These are phyloP conservation scores for Tylopilus sp. DNA, from an alignment of 1,284 basidiomycete genomes.

Conservation along the genomic window DNA sequence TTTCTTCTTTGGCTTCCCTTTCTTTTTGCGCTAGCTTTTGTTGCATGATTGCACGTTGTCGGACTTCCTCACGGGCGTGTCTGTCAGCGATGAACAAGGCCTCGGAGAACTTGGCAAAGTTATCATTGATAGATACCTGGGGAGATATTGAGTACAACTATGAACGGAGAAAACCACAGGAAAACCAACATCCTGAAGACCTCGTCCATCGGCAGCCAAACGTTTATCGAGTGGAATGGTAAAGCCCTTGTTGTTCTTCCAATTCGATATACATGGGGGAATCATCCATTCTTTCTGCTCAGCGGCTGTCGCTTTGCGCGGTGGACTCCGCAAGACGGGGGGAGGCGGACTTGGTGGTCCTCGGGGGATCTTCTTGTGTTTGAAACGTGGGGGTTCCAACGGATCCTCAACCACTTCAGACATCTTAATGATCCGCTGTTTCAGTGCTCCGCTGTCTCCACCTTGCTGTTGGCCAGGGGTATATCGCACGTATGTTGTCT, in stretches of 20 bases:
- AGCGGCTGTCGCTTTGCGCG: slow-evolving; percentile 92
- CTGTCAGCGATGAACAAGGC: slow-evolving; percentile 95
- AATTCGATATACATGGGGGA: slow-evolving; percentile 98
- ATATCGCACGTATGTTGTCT: slow-evolving; percentile 91
- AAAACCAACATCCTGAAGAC: slow-evolving; percentile 90
- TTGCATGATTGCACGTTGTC: slow-evolving; percentile 95
- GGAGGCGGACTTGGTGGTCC: slow-evolving; percentile 96
- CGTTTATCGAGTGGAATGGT: slow-evolving; percentile 99
- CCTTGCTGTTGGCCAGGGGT: slow-evolving; percentile 89
- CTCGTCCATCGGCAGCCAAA: slow-evolving; percentile 94
- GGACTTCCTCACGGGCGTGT: slow-evolving; percentile 96
- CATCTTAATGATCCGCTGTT: slow-evolving; percentile 99
- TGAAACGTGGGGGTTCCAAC: slow-evolving; percentile 94
- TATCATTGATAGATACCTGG: slow-evolving; percentile 96
- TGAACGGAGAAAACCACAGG: not conserved
- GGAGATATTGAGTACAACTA: slow-evolving; percentile 19
- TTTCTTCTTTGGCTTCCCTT: slow-evolving; percentile 95
- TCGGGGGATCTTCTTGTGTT: slow-evolving; percentile 97
- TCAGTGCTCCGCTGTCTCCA: slow-evolving; percentile 66
- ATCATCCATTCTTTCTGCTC: slow-evolving; percentile 99
- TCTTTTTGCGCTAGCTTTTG: slow-evolving; percentile 98
- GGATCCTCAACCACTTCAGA: slow-evolving; percentile 96
- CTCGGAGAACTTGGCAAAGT: slow-evolving; percentile 99
- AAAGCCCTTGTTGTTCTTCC: slow-evolving; percentile 99
- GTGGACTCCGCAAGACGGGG: slow-evolving; percentile 95